Conservation (phyloP, 352 stramenopile genomes). For the Pythium rishiriense region DNA sequence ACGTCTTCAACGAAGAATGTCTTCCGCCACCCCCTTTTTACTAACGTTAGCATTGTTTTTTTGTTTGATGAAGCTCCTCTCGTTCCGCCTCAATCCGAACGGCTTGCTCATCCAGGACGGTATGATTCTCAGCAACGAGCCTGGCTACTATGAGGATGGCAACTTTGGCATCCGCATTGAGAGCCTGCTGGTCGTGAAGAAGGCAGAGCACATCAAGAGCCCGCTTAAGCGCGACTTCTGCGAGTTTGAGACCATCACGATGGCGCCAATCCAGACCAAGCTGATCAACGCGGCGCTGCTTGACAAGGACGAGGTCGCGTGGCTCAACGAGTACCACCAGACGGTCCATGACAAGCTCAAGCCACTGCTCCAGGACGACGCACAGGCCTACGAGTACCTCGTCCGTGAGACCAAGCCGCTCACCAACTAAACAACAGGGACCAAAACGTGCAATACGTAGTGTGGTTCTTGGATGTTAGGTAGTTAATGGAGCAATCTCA, state of each 20-base stretch:
- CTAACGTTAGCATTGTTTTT: slow-evolving; percentile 51
- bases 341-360: slow-evolving; percentile 91
- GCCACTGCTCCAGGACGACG: slow-evolving; percentile 78
- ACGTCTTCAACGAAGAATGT: too few relatives aligned
- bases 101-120: slow-evolving; percentile 85
- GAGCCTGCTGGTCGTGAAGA: slow-evolving; percentile 95
- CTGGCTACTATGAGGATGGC: slow-evolving; percentile 97
- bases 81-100: slow-evolving; percentile 84
- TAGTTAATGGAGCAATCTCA: not conserved
- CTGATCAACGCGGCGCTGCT: slow-evolving; percentile 95
- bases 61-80: slow-evolving; percentile 49
- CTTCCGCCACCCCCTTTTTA: not conserved
- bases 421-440: slow-evolving; percentile 13
- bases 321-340: slow-evolving; percentile 95
- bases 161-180: slow-evolving; percentile 99
- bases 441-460: not conserved
- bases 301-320: slow-evolving; percentile 90
- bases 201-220: slow-evolving; percentile 70
- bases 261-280: slow-evolving; percentile 98
- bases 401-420: slow-evolving; percentile 73
- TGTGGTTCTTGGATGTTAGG: not conserved
- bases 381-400: slow-evolving; percentile 73
- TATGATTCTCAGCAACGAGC: slow-evolving; percentile 99
- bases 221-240: slow-evolving; percentile 89
- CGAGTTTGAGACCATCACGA: slow-evolving; percentile 96